Evolutionary conservation across 2,329 filamentous ascomycete species (phyloP), one percentile per base, ranked within the genome.

Genomic region (Pleoardoris graminearum): DNA sequence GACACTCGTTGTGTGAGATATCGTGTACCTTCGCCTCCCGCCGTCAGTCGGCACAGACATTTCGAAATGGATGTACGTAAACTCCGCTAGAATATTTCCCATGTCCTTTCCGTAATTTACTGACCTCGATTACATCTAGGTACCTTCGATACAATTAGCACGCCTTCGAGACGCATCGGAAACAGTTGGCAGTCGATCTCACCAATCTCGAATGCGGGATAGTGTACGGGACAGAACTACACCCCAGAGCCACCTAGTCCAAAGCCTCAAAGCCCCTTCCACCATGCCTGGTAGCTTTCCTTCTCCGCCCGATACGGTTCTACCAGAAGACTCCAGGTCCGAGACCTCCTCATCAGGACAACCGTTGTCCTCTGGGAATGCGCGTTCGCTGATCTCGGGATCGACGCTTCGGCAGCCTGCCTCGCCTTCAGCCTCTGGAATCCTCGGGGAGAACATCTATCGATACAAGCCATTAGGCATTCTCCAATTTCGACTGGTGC

Each of bases 401-500:
- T 23, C 42, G 7, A 16, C 42, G 10, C 42, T 35, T 32, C 42
- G 42, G 19, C 42, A 17, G 17, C 35, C 42, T 12, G 16, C 35
- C 29, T 45, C 30, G 2, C 27, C 29, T 1, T 32, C 29, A 12
- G 29, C 35, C 7, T 29, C 44, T 3, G 44, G 32, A 11, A 8
- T 37, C 12, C 51, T 60, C 12, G 54, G 54, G 4, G 37, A 36
- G 22, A 57, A 54, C 16, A 29, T 19, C 4, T 58, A 57, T 45
- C 51, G 48, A 27, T 62, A 62, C 48, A 50, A 30, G 6, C 37
- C 35, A 19, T 48, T 60, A 14, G n/a, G 29, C 12, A 47, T 53
- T 7, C 16, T 30, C 22, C 57, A 61, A 29, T 50, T 61, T 22
- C 51, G 61, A 19, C 48, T 63, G 14, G 47, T 63, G 29, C 57